Percentiles rank a stretch among this genome's conserved stretches.
Evolutionary conservation across 2,329 filamentous ascomycete species (phyloP).

Genomic region (Fusarium pseudocircinatum): DNA sequence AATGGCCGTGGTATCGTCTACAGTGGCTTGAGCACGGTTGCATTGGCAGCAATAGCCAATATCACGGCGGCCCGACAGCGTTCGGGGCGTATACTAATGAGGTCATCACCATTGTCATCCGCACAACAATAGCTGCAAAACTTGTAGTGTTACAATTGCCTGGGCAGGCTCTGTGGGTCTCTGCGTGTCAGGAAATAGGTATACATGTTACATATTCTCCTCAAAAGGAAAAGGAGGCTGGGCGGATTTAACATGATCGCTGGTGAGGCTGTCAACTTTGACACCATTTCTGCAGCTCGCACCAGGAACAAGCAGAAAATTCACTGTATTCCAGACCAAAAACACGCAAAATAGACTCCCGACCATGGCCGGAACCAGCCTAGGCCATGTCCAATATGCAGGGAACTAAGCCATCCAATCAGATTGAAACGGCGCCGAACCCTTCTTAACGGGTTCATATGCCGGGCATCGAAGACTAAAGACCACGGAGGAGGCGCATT

Average conservation of each 20-base stretch:
- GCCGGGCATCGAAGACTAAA: slow-evolving; percentile 26
- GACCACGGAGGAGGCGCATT: slow-evolving; percentile 29
- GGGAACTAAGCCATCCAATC: slow-evolving; percentile 41
- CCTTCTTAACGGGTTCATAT: slow-evolving; percentile 30
- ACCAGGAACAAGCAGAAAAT: slow-evolving; percentile 20
- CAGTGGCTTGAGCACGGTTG: slow-evolving; percentile 7
- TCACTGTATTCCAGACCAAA: slow-evolving; percentile 16
- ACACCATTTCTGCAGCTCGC: slow-evolving; percentile 16
- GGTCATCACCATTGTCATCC: slow-evolving; percentile 20
- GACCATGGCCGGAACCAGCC: slow-evolving; percentile 25
- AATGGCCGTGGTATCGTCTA: neutral
- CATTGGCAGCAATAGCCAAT: neutral
- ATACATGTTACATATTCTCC: slow-evolving; percentile 1
- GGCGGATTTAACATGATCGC: neutral
- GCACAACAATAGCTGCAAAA: neutral
- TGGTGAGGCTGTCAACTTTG: slow-evolving; percentile 16
- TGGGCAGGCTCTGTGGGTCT: slow-evolving; percentile 6
- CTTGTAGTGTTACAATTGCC: neutral
- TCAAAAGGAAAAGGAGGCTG: slow-evolving; percentile 5
- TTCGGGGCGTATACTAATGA: slow-evolving; percentile 17
- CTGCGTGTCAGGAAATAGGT: neutral
- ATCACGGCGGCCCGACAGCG: slow-evolving; percentile 3
- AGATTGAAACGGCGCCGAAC: slow-evolving; percentile 14
- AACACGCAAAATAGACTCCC: slow-evolving; percentile 21
- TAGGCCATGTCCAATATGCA: slow-evolving; percentile 34